These are phyloP conservation scores for Boletus sp. DNA, from an alignment of 768 basidiomycete genomes.

Conservation along the genomic window DNA sequence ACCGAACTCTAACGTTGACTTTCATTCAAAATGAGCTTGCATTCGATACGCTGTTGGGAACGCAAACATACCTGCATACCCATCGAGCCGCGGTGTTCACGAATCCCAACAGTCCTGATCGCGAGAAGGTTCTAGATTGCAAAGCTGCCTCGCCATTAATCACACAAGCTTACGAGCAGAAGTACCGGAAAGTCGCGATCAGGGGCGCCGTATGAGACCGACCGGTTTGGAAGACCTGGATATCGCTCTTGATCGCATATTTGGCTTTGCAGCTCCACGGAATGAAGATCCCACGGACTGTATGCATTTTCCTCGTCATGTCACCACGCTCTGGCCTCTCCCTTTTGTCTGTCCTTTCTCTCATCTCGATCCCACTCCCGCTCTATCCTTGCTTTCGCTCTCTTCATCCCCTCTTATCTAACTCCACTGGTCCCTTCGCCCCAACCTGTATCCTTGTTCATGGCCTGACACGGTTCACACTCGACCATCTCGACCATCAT, in stretches of 20 bases:
- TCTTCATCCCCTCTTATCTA: conserved; percentile 8
- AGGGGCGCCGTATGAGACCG: conserved; percentile 78
- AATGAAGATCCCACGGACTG: conserved; percentile 11
- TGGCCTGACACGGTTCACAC: neutral
- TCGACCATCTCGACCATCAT: neutral
- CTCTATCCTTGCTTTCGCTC: conserved; percentile 10
- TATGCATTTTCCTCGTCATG: conserved; percentile 10
- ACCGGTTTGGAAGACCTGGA: conserved; percentile 4
- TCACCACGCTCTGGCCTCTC: conserved; percentile 8
- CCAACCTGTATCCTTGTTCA: conserved; percentile 4
- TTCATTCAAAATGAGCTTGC: conserved; percentile 81
- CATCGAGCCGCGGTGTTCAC: conserved; percentile 68
- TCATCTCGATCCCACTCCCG: neutral
- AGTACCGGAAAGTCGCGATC: conserved; percentile 84
- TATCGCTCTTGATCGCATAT: neutral
- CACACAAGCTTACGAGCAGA: conserved; percentile 65
- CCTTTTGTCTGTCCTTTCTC: conserved; percentile 13
- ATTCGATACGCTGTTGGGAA: conserved; percentile 65
- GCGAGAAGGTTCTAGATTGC: conserved; percentile 69
- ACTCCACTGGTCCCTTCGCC: conserved; percentile 2
- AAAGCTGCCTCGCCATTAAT: conserved; percentile 57
- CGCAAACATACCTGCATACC: conserved; percentile 64
- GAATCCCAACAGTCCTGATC: conserved; percentile 59
- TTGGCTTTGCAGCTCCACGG: conserved; percentile 12
- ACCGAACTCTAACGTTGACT: conserved; percentile 69